Evolutionary conservation across 768 basidiomycete species (phyloP).

Genomic region (Lactifluus subvellereus): DNA sequence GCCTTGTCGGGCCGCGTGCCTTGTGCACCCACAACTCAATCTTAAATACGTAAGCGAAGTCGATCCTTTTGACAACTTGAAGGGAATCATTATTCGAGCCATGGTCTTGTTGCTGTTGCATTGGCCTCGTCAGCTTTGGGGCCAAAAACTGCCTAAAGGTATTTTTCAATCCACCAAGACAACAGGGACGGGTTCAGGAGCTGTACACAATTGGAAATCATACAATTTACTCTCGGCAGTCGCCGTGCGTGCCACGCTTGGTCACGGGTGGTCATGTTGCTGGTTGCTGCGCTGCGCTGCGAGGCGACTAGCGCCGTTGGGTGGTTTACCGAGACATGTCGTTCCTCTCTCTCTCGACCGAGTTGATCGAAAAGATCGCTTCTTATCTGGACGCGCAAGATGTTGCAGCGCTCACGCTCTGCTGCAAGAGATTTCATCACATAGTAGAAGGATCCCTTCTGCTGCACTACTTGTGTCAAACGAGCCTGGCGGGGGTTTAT

Average conservation of each 20-base stretch:
- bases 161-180: too few relatives aligned
- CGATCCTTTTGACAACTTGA: too few relatives aligned
- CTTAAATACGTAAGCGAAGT: too few relatives aligned
- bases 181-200: too few relatives aligned
- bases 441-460: constrained; percentile 6
- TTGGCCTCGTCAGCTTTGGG: too few relatives aligned
- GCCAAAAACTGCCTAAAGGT: too few relatives aligned
- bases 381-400: not conserved
- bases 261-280: too few relatives aligned
- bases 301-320: not conserved
- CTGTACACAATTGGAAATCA: too few relatives aligned
- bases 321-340: constrained; percentile 3
- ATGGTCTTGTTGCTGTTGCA: too few relatives aligned
- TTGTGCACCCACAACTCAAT: too few relatives aligned
- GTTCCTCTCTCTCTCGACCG: constrained; percentile 6
- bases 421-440: not conserved
- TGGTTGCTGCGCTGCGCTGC: not conserved
- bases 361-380: constrained; percentile 12
- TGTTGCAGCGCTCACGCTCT: not conserved
- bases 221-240: constrained; percentile 3
- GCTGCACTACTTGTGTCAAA: constrained; percentile 3
- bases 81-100: too few relatives aligned
- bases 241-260: not conserved
- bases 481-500: not conserved
- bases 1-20: too few relatives aligned